Evolutionary conservation across 768 basidiomycete species (phyloP).

Genomic region (Suillus discolor): DNA sequence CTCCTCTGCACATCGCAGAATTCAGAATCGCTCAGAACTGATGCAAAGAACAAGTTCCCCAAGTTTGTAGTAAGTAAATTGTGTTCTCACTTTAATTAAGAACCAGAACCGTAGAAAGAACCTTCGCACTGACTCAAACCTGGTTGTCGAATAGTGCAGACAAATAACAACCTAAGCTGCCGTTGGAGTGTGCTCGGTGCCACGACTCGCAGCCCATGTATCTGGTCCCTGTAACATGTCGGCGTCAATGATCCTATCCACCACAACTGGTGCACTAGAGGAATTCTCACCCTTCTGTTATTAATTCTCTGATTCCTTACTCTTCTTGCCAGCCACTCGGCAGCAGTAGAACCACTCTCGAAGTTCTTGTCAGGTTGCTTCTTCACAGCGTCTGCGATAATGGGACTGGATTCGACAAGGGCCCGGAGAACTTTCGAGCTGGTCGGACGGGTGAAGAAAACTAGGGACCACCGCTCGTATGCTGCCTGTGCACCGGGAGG

Average conservation of each 20-base stretch:
- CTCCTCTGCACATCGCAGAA: background rate
- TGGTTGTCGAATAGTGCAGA: background rate
- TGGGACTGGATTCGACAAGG: conserved; percentile 49
- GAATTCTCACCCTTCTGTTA: conserved; percentile 41
- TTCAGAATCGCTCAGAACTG: background rate
- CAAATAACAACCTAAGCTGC: conserved; percentile 15
- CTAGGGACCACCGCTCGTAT: conserved; percentile 64
- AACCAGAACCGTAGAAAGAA: background rate
- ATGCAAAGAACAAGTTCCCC: background rate
- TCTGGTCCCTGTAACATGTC: conserved; percentile 28
- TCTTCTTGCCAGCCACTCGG: conserved; percentile 44
- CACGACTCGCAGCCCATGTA: conserved; percentile 32
- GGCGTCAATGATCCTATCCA: background rate
- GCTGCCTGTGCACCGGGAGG: conserved; percentile 59
- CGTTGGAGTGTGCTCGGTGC: conserved; percentile 29
- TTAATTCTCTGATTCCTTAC: conserved; percentile 42
- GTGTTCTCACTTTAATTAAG: background rate
- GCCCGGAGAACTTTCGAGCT: conserved; percentile 54
- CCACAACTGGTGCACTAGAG: background rate
- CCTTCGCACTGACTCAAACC: background rate
- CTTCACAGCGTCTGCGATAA: conserved; percentile 48
- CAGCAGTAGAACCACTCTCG: conserved; percentile 38
- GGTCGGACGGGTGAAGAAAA: conserved; percentile 67
- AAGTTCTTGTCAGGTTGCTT: conserved; percentile 40
- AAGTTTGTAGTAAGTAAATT: background rate